Base-by-base conservation (phyloP, 306 rosid species). In the Prunus armeniaca region DNA sequence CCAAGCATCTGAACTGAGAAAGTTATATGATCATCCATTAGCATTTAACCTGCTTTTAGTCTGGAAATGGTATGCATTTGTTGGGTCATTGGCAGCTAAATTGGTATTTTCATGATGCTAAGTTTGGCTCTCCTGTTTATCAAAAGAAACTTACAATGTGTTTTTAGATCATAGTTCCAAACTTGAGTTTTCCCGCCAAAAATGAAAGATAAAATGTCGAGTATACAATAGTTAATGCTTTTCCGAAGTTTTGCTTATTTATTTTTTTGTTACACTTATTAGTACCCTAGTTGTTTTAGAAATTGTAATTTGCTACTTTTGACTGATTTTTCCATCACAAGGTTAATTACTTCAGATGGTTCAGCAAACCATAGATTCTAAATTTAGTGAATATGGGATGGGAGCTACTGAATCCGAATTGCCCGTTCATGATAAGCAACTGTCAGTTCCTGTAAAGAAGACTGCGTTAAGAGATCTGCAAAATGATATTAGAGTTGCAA, bases 381-480 rank as follows among this genome's bases (percentile, higher is more conserved):
- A 82, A 79, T 74, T 82, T 77, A 78, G 78, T 72, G 91, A 89
- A 74, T 78, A 83, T 79, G 90, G 87, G 81, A 72, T 78, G 73
- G 86, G 89, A 65, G 83, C 78, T 83, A 68, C 85, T 62, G 90
- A 88, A 82, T 85, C 84, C 63, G 90, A 87, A 58, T 75, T 77
- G 69, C 83, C 86, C 70, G 65, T 78, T 76, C 71, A 78, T 51
- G 92, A 86, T 77, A 82, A 89, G 82, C 88, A 87, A 62, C 57
- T 50, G 47, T 51, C 81, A 54, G 83, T 67, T 88, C 71, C 88
- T 70, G 81, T 73, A 72, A 88, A 90, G 92, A 92, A 94, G 84
- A 85, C 90, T n/a, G 85, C 84, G 51, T 61, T 89, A 81, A 88
- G 87, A 84, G 96, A 90, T 79, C 55, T 89, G 78, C 94, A 90